These are phyloP conservation scores for Diophrys appendiculata DNA, from an alignment of 73 alveolate species.

Conservation along the genomic window DNA sequence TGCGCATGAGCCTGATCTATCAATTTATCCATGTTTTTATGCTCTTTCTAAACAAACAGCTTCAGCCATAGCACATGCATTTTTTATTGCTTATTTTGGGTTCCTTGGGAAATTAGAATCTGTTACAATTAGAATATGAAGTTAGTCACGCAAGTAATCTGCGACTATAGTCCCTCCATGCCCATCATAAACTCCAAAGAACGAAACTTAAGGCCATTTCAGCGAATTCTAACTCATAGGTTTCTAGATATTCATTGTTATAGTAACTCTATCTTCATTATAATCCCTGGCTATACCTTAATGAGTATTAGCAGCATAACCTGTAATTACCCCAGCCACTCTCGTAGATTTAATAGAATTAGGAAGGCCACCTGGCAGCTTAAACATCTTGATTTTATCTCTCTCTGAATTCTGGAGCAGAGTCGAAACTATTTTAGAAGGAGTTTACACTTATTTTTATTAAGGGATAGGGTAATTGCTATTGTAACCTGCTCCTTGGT, in stretches of 20 bases:
- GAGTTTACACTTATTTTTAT: no score
- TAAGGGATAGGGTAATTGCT: no score
- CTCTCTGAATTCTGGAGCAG: no score
- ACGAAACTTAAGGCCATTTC: conserved; percentile 90
- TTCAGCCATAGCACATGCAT: conserved; percentile 88
- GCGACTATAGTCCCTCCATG: conserved; percentile 90
- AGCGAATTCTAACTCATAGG: conserved; percentile 59
- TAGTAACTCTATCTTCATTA: conserved; percentile 84
- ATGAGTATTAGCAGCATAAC: conserved; percentile 93
- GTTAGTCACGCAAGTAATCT: conserved; percentile 85
- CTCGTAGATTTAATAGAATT: no score
- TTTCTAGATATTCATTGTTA: conserved; percentile 69
- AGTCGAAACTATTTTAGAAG: no score
- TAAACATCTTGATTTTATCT: no score
- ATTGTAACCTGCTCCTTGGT: no score
- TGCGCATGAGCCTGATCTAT: conserved; percentile 87
- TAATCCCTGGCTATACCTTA: conserved; percentile 85
- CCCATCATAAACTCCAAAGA: conserved; percentile 95
- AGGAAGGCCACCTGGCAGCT: no score
- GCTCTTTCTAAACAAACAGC: conserved; percentile 60
- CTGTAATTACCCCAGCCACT: conserved; percentile 83
- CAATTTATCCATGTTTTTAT: conserved; percentile 55
- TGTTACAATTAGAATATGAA: conserved; percentile 24
- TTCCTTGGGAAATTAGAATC: conserved; percentile 66
- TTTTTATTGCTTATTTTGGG: conserved; percentile 77